Percentiles rank a stretch among this genome's conserved stretches.
phyloP scores from a whole-genome alignment of 495 filamentous ascomycete species.

The Penicillium argentinense region DNA sequence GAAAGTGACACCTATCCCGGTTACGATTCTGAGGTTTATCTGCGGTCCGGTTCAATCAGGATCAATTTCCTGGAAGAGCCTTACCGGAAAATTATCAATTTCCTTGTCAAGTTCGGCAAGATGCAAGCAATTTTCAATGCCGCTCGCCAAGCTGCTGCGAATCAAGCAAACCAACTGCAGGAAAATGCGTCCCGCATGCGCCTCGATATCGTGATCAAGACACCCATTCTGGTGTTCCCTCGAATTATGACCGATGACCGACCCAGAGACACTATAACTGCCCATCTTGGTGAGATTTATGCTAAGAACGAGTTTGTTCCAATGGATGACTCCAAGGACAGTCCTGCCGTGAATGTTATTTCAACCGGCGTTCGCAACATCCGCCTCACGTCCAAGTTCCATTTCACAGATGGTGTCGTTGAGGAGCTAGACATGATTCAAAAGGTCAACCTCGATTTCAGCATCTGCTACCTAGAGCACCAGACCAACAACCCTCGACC shows the following conservation, averaged over 20 bases:
- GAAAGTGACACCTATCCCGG: slow-evolving; percentile 76
- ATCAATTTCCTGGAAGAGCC: slow-evolving; percentile 96
- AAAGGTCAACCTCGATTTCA: slow-evolving; percentile 90
- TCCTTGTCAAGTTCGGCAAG: slow-evolving; percentile 95
- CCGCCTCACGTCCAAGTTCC: slow-evolving; percentile 82
- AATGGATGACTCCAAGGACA: slow-evolving; percentile 67
- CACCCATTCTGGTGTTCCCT: slow-evolving; percentile 94
- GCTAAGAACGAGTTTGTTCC: slow-evolving; percentile 88
- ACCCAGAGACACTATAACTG: slow-evolving; percentile 80
- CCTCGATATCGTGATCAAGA: slow-evolving; percentile 90
- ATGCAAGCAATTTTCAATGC: slow-evolving; percentile 99
- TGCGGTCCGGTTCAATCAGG: slow-evolving; percentile 91
- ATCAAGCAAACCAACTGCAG: slow-evolving; percentile 89
- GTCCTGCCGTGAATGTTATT: slow-evolving; percentile 81
- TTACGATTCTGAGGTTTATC: slow-evolving; percentile 88
- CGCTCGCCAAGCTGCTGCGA: slow-evolving; percentile 90
- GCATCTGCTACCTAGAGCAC: slow-evolving; percentile 87
- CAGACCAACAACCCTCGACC: slow-evolving; percentile 73
- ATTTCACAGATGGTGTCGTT: slow-evolving; percentile 67
- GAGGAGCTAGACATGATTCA: slow-evolving; percentile 96
- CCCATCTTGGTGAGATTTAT: slow-evolving; percentile 95
- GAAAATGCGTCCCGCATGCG: slow-evolving; percentile 85
- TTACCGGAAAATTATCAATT: slow-evolving; percentile 97
- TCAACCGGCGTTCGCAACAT: slow-evolving; percentile 91
- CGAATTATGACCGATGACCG: slow-evolving; percentile 60